phyloP scores from a whole-genome alignment of 768 basidiomycete genomes.

The Leccinellum rugosiceps region DNA sequence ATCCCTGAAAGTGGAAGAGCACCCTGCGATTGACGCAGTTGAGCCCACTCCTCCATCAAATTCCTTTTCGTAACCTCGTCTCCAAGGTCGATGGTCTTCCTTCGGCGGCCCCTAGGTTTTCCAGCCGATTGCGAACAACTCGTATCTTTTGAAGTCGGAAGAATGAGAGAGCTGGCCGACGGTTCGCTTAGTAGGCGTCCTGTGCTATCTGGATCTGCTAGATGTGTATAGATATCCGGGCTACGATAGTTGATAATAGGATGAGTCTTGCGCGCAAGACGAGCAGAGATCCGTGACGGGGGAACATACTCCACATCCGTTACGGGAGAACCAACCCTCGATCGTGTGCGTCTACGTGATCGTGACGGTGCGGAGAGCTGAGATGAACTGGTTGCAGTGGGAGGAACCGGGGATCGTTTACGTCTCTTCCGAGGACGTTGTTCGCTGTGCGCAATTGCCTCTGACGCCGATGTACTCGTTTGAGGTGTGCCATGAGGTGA shows the following conservation, averaged over 20 bases:
- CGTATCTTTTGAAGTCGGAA: not conserved
- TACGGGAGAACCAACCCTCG: constrained; percentile 15
- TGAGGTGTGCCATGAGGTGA: not conserved
- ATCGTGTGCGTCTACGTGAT: constrained; percentile 15
- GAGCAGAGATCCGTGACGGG: constrained; percentile 19
- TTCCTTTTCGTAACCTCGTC: constrained; percentile 22
- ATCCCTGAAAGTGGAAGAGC: constrained; percentile 12
- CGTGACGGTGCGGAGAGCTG: constrained; percentile 7
- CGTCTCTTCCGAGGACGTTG: constrained; percentile 20
- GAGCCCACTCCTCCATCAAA: constrained; percentile 31
- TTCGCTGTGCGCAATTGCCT: not conserved
- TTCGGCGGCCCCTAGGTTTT: constrained; percentile 16
- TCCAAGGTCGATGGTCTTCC: constrained; percentile 11
- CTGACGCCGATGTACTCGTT: constrained; percentile 1
- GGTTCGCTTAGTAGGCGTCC: constrained; percentile 9
- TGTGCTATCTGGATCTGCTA: constrained; percentile 21
- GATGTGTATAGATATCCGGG: constrained; percentile 28
- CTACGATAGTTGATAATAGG: constrained; percentile 11
- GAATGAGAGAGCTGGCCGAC: not conserved
- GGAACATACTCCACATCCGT: not conserved
- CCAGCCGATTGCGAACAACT: constrained; percentile 2
- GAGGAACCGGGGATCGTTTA: constrained; percentile 21
- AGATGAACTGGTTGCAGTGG: constrained; percentile 9
- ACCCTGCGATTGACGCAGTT: constrained; percentile 29
- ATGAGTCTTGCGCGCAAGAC: constrained; percentile 19